Base-by-base conservation (phyloP, 1,139 yeast species). In the Diutina neorugosa region DNA sequence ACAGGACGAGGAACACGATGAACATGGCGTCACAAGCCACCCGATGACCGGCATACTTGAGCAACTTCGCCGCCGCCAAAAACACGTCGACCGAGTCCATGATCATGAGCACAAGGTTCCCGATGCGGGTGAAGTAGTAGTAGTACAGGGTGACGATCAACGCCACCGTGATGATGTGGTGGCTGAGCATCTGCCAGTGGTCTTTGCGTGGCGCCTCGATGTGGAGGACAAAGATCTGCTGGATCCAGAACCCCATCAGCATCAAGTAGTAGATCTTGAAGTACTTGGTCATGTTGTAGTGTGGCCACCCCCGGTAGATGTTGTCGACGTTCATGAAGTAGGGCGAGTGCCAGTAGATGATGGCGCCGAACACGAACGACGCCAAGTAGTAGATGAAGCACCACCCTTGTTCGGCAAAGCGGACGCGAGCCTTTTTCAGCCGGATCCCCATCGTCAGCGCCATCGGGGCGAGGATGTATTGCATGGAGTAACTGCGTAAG, bases 351-450 rank as follows among this genome's bases (percentile, higher is more conserved):
- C 66, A 68, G 62, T 84, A 82, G 40, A 89, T 69, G 56, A 71
- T 73, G 56, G 78, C 69, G 0, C 96, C 96, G 57, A 69, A 70
- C 1, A 65, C 54, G 66, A 84, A 84, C 12, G 87, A 78, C 16
- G 69, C 59, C 9, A 77, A 59, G 66, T 82, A 87, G 64, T 84
- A 87, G n/a, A 79, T 63, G 41, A 80, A 67, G 42, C 81, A 73
- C 96, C 96, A 90, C 55, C 90, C 82, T 69, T 89, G 96, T 68
- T 90, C 97, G 53, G 89, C 85, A 62, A 86, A 89, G 57, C 96
- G 75, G 53, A 78, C 78, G 50, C 73, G 70, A 1, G 83, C 78
- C 62, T 80, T 82, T 16, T 63, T 64, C 1, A 77, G 70, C 48
- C 67, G 66, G 55, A 86, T 81, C 18, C 78, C 71, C n/a, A 63